A percentile compares a stretch with the other conserved stretches of the same genome.
These are phyloP conservation scores for Herpetospermum pedunculosum DNA, from an alignment of 306 rosid genomes.

Conservation along the genomic window DNA sequence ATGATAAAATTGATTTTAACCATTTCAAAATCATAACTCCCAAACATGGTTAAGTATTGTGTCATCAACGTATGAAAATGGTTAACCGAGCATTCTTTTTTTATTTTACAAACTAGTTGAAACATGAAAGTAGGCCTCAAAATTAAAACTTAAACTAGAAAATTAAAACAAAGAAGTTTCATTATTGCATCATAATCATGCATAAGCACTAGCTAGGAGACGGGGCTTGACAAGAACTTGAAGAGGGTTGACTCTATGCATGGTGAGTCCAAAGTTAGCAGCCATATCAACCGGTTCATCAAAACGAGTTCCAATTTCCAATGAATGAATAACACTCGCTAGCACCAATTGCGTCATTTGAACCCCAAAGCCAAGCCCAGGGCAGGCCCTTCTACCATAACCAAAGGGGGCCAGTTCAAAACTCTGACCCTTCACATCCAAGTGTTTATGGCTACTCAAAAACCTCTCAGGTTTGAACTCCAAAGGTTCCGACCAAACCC, in stretches of 20 bases:
- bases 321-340: conserved; percentile 37
- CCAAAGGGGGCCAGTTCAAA: conserved; percentile 46
- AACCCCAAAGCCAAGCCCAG: conserved; percentile 28
- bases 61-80: no score
- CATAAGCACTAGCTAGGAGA: conserved; percentile 9
- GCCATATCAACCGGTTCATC: conserved; percentile 36
- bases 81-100: background rate
- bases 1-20: no score
- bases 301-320: conserved; percentile 21
- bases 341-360: conserved; percentile 25
- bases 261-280: conserved; percentile 23
- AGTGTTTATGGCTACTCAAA: conserved; percentile 25
- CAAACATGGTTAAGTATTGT: no score
- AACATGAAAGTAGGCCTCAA: no score
- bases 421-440: conserved; percentile 34
- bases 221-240: conserved; percentile 36
- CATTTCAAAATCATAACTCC: no score
- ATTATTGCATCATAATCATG: background rate
- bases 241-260: conserved; percentile 31
- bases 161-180: no score
- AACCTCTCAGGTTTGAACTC: conserved; percentile 53
- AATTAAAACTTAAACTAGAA: no score
- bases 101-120: no score
- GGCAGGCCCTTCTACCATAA: conserved; percentile 46
- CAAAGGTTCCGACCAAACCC: conserved; percentile 30